Conservation (phyloP, 108 stramenopile genomes). For the Chaetoceros muelleri region DNA sequence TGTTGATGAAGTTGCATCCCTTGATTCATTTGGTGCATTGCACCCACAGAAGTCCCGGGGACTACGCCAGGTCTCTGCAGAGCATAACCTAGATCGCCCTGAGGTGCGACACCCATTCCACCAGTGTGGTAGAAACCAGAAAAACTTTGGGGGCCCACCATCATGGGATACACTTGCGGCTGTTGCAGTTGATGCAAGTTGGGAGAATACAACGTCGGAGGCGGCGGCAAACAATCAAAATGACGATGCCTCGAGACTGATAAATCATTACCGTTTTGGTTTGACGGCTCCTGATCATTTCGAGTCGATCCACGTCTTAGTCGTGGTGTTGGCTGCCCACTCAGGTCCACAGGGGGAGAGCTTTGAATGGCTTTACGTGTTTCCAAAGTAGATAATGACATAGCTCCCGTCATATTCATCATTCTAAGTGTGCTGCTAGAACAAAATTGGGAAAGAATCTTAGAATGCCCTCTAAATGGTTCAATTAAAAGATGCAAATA, state of each 20-base stretch:
- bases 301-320: not conserved
- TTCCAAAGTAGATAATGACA: not conserved
- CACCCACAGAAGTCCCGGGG: slow-evolving; percentile 21
- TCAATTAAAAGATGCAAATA: not conserved
- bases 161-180: slow-evolving; percentile 16
- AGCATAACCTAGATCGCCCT: slow-evolving; percentile 57
- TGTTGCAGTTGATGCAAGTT: slow-evolving; percentile 18
- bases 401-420: not conserved
- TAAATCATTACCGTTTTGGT: not conserved
- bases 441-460: not conserved
- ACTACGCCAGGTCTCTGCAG: slow-evolving; percentile 75
- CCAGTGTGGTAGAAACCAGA: slow-evolving; percentile 28
- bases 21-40: slow-evolving; percentile 3
- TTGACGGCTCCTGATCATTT: too few species aligned
- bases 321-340: not conserved
- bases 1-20: not conserved
- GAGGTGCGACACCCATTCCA: slow-evolving; percentile 20
- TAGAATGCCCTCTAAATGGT: too few species aligned
- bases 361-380: not conserved
- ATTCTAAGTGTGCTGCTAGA: not conserved
- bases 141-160: slow-evolving; percentile 42
- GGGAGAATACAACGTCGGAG: not conserved
- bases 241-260: not conserved
- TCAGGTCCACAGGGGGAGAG: not conserved
- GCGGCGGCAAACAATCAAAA: not conserved